phyloP scores from a whole-genome alignment of 2,329 filamentous ascomycete species.

The Diaporthe eres region DNA sequence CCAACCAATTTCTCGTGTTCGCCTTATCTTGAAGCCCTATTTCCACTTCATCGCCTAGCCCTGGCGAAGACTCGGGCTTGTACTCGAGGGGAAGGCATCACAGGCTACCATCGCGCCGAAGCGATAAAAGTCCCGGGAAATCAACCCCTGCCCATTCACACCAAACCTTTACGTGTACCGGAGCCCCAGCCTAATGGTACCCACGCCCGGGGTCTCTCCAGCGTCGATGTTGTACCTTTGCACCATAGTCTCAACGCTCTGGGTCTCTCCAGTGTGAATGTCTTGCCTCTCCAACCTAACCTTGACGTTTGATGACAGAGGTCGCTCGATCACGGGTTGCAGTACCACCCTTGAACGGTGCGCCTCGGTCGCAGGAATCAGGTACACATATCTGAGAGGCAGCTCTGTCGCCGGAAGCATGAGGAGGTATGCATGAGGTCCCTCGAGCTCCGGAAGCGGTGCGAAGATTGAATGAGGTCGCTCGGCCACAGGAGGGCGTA shows the following conservation, averaged over 20 bases:
- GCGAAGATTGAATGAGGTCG: not conserved
- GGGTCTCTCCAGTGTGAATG: not conserved
- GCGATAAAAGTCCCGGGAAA: not conserved
- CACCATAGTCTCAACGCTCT: not conserved
- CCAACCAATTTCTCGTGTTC: too few species aligned
- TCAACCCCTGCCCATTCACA: not conserved
- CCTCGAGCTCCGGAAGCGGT: not conserved
- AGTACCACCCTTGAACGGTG: not conserved
- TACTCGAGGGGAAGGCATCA: not conserved
- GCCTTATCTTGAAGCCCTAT: conserved; percentile 4
- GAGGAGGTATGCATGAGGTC: not conserved
- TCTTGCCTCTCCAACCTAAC: not conserved
- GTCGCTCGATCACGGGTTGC: not conserved
- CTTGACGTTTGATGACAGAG: not conserved
- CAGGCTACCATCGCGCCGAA: not conserved
- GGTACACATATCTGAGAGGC: not conserved
- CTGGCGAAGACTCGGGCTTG: too few species aligned
- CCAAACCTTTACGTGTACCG: not conserved
- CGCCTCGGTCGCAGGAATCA: not conserved
- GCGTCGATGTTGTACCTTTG: not conserved
- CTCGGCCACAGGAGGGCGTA: not conserved
- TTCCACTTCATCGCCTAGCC: not conserved
- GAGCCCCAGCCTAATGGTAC: not conserved
- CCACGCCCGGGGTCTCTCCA: not conserved
- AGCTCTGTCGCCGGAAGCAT: not conserved